phyloP scores from a whole-genome alignment of 2,329 filamentous ascomycete genomes.

The Colletotrichum spinosum region DNA sequence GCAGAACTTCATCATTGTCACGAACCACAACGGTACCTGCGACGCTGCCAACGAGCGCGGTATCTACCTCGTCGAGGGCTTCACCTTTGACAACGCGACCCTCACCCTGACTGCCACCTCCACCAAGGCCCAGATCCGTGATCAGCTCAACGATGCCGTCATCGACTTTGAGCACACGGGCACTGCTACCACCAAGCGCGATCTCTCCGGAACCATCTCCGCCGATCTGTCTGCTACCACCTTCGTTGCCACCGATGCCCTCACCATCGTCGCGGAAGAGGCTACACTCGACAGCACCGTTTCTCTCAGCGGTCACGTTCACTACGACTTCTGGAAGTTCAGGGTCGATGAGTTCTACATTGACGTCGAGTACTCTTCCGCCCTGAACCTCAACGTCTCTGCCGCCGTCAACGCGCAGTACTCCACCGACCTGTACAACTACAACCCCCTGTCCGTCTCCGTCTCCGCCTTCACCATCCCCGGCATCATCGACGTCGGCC shows the following conservation, averaged over 20 bases:
- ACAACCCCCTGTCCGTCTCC: conserved; percentile 48
- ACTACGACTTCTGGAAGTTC: conserved; percentile 50
- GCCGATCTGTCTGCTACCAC: conserved; percentile 29
- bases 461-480: conserved; percentile 53
- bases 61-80: conserved; percentile 48
- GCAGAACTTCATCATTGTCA: conserved; percentile 50
- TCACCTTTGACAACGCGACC: conserved; percentile 24
- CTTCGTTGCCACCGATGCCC: conserved; percentile 39
- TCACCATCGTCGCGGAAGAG: conserved; percentile 50
- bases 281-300: conserved; percentile 49
- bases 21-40: conserved; percentile 55
- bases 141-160: conserved; percentile 33
- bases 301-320: conserved; percentile 54
- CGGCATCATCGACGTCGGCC: conserved; percentile 52
- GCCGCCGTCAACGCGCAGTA: conserved; percentile 49
- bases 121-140: conserved; percentile 24
- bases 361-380: conserved; percentile 52
- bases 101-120: conserved; percentile 27
- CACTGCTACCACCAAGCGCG: conserved; percentile 30
- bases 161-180: conserved; percentile 35
- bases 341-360: conserved; percentile 52
- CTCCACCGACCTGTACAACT: conserved; percentile 48
- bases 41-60: conserved; percentile 52
- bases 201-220: conserved; percentile 24
- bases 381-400: conserved; percentile 46